A percentile compares a stretch with the other conserved stretches of the same genome.
phyloP scores from a whole-genome alignment of 495 filamentous ascomycete species.

The Parachaetomium inaequale region DNA sequence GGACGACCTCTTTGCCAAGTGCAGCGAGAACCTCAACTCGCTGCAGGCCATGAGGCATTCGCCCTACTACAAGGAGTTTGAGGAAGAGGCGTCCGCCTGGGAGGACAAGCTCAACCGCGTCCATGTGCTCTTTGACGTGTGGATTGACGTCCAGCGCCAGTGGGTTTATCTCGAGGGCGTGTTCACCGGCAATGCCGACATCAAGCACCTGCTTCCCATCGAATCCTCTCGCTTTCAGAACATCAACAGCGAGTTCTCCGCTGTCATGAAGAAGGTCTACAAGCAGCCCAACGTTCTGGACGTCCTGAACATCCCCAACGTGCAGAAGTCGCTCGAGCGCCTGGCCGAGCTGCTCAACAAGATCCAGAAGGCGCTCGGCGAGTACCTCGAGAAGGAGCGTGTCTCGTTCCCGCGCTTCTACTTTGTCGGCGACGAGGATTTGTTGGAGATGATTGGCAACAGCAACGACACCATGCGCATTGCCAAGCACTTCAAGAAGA shows the following conservation, averaged over 20 bases:
- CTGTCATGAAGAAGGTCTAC: conserved; percentile 97
- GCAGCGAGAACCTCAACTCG: conserved; percentile 95
- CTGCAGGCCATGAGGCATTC: conserved; percentile 98
- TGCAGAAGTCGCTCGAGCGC: conserved; percentile 92
- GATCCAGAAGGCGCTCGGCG: conserved; percentile 97
- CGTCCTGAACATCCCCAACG: conserved; percentile 88
- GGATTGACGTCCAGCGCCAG: conserved; percentile 99
- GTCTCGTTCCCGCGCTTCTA: conserved; percentile 98
- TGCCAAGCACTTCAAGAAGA: conserved; percentile 98
- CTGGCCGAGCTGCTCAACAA: conserved; percentile 95
- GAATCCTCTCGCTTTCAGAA: conserved; percentile 96
- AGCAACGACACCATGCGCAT: conserved; percentile 95
- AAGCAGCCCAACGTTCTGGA: conserved; percentile 92
- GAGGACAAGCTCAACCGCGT: conserved; percentile 97
- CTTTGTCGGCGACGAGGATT: conserved; percentile 97
- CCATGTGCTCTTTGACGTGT: conserved; percentile 96
- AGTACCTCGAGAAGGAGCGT: conserved; percentile 96
- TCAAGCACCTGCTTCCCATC: conserved; percentile 94
- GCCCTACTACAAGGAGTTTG: conserved; percentile 97
- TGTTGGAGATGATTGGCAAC: conserved; percentile 99
- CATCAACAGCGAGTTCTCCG: conserved; percentile 97
- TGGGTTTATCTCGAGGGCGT: conserved; percentile 99
- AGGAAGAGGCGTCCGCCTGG: conserved; percentile 93
- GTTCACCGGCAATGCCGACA: conserved; percentile 96
- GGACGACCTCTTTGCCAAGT: conserved; percentile 97